Evolutionary conservation across 108 stramenopile species (phyloP).

Genomic region (Nannochloropsis oceanica): DNA sequence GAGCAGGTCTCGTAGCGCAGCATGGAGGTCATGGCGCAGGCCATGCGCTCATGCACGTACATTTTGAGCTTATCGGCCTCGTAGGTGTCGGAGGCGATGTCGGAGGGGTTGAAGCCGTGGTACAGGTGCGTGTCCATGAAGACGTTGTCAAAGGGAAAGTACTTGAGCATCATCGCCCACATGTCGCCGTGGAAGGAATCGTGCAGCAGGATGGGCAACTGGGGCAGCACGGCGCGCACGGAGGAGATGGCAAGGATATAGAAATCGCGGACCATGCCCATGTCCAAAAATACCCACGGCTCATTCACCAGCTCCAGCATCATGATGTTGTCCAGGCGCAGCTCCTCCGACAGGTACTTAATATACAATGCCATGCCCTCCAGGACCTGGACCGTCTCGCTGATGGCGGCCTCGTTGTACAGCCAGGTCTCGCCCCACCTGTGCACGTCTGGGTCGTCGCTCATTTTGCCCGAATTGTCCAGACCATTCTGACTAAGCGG

Average conservation of each 20-base stretch:
- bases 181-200: slow-evolving; percentile 33
- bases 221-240: slow-evolving; percentile 25
- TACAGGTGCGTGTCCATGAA: slow-evolving; percentile 39
- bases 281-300: slow-evolving; percentile 31
- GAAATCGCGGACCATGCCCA: slow-evolving; percentile 33
- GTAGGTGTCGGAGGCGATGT: neutral
- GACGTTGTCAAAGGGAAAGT: slow-evolving; percentile 28
- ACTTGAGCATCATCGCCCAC: slow-evolving; percentile 31
- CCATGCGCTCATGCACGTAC: slow-evolving; percentile 39
- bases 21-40: slow-evolving; percentile 35
- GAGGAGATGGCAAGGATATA: slow-evolving; percentile 24
- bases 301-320: slow-evolving; percentile 40
- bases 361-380: slow-evolving; percentile 33
- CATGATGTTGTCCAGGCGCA: slow-evolving; percentile 31
- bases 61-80: slow-evolving; percentile 13
- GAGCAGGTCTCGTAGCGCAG: slow-evolving; percentile 39
- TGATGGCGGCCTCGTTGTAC: slow-evolving; percentile 5
- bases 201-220: slow-evolving; percentile 32
- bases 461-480: slow-evolving; percentile 32
- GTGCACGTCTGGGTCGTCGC: slow-evolving; percentile 15
- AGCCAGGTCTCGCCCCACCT: slow-evolving; percentile 15
- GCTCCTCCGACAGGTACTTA: slow-evolving; percentile 33
- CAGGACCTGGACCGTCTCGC: slow-evolving; percentile 26
- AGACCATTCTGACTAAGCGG: slow-evolving; percentile 39
- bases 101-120: slow-evolving; percentile 34